These are phyloP conservation scores for Limnanthes douglasii DNA, from an alignment of 345 rosid genomes.

Conservation along the genomic window DNA sequence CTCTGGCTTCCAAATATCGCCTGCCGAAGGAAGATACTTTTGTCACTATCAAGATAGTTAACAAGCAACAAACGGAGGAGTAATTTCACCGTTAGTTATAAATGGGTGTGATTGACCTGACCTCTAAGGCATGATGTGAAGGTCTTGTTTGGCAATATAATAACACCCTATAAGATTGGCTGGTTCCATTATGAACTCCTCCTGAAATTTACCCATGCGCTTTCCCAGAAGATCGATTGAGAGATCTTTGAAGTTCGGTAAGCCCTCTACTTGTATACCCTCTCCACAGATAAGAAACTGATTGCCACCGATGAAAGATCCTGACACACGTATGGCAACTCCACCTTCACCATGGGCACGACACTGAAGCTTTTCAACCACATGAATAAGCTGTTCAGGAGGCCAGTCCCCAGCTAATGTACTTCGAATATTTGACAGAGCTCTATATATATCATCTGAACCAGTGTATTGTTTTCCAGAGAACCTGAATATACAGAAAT, in stretches of 20 bases:
- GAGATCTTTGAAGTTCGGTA: conserved; percentile 75
- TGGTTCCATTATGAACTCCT: conserved; percentile 60
- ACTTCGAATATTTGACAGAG: conserved; percentile 43
- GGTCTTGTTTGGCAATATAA: conserved; percentile 58
- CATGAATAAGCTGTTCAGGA: conserved; percentile 68
- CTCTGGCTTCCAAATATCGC: too few species aligned
- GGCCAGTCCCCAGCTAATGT: conserved; percentile 84
- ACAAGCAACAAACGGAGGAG: too few species aligned
- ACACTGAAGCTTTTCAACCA: conserved; percentile 82
- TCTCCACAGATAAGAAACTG: conserved; percentile 92
- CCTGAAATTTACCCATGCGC: conserved; percentile 79
- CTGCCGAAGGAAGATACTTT: too few species aligned
- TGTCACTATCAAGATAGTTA: too few species aligned
- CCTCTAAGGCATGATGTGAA: too few species aligned
- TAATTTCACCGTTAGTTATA: too few species aligned
- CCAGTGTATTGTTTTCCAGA: conserved; percentile 39
- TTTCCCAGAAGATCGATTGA: conserved; percentile 55
- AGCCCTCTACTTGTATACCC: conserved; percentile 82
- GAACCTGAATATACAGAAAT: conserved; percentile 23
- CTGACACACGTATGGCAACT: conserved; percentile 58
- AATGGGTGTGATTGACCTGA: too few species aligned
- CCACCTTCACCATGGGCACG: conserved; percentile 50
- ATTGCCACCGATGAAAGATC: conserved; percentile 77
- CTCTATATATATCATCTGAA: conserved; percentile 35
- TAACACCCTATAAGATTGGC: conserved; percentile 51